A percentile compares a stretch with the other conserved stretches of the same genome.
Conservation (phyloP, 1,284 basidiomycete genomes). For the Rhodotorula mucilaginosa region DNA sequence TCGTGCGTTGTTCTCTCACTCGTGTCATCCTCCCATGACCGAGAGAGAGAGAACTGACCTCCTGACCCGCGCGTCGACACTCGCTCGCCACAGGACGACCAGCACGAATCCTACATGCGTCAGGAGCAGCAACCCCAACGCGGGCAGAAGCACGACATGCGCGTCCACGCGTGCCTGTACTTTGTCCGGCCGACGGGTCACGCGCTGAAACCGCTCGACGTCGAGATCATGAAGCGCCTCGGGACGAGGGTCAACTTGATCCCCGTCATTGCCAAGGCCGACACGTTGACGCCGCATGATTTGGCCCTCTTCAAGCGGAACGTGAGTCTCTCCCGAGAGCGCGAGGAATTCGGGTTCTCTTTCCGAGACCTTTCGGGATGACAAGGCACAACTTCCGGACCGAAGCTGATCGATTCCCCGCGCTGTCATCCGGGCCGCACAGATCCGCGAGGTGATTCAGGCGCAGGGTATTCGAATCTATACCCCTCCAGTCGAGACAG, state of each 20-base stretch:
- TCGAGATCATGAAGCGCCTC: constrained; percentile 98
- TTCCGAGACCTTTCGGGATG: no score
- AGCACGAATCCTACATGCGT: constrained; percentile 98
- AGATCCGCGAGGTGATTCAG: constrained; percentile 85
- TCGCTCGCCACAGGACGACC: constrained; percentile 66
- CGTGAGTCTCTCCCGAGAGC: constrained; percentile 54
- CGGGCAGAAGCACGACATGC: constrained; percentile 85
- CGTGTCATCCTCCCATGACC: background rate
- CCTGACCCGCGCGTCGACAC: background rate
- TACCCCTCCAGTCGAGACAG: constrained; percentile 84
- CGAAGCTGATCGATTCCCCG: no score
- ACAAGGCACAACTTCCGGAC: no score
- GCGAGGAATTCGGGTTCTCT: no score
- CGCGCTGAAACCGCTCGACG: constrained; percentile 94
- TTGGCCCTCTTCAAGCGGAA: constrained; percentile 88
- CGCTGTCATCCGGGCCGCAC: no score
- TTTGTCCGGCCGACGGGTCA: constrained; percentile 90
- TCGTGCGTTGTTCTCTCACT: constrained; percentile 49
- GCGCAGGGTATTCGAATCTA: constrained; percentile 95
- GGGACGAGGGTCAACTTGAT: constrained; percentile 95
- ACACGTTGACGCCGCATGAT: constrained; percentile 92
- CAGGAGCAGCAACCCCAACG: constrained; percentile 98
- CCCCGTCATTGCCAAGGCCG: constrained; percentile 95
- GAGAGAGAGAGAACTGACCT: background rate
- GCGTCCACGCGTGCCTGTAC: constrained; percentile 96